A percentile compares a stretch with the other conserved stretches of the same genome.
phyloP scores from a whole-genome alignment of 2,329 filamentous ascomycete species.

The Epichloe uncinata region DNA sequence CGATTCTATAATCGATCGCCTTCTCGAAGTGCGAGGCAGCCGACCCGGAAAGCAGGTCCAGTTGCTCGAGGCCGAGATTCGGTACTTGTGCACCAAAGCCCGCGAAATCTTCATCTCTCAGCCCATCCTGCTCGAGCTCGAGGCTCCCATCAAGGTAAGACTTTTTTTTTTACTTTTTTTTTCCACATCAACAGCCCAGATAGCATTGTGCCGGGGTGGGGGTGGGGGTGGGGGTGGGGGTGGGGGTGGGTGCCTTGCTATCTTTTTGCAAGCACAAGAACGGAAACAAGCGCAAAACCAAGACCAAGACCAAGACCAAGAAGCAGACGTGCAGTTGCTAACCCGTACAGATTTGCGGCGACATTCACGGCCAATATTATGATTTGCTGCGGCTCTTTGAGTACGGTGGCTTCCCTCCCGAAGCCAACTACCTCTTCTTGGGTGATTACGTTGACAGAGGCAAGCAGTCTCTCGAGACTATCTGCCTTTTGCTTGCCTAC shows the following conservation, averaged over 20 bases:
- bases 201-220: too few species aligned
- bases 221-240: rapidly evolving
- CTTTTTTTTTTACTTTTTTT: background rate
- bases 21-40: conserved; percentile 94
- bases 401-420: conserved; percentile 94
- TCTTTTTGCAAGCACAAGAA: too few species aligned
- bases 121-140: conserved; percentile 91
- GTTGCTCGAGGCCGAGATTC: conserved; percentile 89
- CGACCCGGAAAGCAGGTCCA: conserved; percentile 97
- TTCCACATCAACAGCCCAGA: background rate
- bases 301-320: too few species aligned
- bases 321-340: background rate
- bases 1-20: conserved; percentile 97
- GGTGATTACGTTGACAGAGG: conserved; percentile 98
- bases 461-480: conserved; percentile 98
- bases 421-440: conserved; percentile 98
- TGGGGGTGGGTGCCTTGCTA: too few species aligned
- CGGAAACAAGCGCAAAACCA: too few species aligned
- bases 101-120: conserved; percentile 99
- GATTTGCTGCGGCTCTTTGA: conserved; percentile 95
- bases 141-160: conserved; percentile 95
- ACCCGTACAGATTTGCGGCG: conserved; percentile 73
- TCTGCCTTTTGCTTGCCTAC: conserved; percentile 91
- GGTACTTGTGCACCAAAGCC: conserved; percentile 94
- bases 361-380: conserved; percentile 99